A percentile compares a stretch with the other conserved stretches of the same genome.
Conservation (phyloP, 441 rosid species). For the Theobroma grandiflorum region DNA sequence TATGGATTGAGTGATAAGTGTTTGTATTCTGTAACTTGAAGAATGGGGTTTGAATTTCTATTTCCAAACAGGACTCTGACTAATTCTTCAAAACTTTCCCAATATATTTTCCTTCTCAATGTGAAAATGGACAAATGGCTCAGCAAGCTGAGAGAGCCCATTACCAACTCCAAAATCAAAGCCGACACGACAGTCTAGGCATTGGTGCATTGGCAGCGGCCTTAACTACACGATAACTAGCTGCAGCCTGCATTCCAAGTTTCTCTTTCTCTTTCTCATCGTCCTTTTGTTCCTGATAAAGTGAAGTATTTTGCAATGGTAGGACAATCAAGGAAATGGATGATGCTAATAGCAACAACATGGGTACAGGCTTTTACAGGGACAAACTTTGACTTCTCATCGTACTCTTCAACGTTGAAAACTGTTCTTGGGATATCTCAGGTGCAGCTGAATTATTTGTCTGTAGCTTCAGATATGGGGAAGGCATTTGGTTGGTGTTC, state of each 20-base stretch:
- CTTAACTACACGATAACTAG: not conserved
- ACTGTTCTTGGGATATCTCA: conserved; percentile 83
- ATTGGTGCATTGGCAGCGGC: not conserved
- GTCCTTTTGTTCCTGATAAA: not conserved
- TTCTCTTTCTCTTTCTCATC: not conserved
- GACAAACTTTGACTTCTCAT: conserved; percentile 89
- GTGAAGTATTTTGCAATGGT: conserved; percentile 42
- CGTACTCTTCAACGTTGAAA: conserved; percentile 77
- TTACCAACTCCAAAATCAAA: not conserved
- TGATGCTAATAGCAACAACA: conserved; percentile 69
- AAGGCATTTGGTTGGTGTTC: conserved; percentile 91
- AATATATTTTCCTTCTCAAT: not conserved
- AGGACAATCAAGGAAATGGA: conserved; percentile 78
- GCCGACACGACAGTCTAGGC: not conserved
- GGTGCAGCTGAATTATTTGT: conserved; percentile 73
- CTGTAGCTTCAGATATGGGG: conserved; percentile 88
- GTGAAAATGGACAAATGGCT: not conserved
- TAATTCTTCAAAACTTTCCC: not conserved
- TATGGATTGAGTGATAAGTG: no score
- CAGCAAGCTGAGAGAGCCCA: not conserved
- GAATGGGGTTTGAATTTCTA: no score
- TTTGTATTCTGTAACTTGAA: no score
- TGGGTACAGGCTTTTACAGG: conserved; percentile 95
- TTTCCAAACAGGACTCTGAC: no score
- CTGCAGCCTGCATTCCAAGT: not conserved